Conservation (phyloP, 371 early-diverging fungal species). For the Mortierella sp. region DNA sequence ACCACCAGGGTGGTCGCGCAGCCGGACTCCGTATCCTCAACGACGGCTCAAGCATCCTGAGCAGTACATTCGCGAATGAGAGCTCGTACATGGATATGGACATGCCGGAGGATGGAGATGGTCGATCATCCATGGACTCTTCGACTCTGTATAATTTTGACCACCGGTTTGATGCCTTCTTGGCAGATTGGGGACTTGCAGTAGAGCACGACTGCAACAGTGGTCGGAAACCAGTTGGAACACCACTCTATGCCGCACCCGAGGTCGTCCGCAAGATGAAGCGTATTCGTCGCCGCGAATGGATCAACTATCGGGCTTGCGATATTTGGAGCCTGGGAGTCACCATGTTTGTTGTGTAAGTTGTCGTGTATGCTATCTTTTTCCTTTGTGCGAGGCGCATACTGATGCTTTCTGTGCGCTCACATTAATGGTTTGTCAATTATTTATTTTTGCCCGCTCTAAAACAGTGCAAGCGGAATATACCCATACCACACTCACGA, state of each 20-base stretch:
- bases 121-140: slow-evolving; percentile 44
- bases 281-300: slow-evolving; percentile 48
- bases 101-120: slow-evolving; percentile 21
- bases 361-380: neutral
- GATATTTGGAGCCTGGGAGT: slow-evolving; percentile 57
- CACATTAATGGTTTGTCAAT: neutral
- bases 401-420: neutral
- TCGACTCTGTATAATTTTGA: slow-evolving; percentile 40
- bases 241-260: slow-evolving; percentile 51
- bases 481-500: slow-evolving; percentile 57
- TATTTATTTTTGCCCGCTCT: neutral
- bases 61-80: slow-evolving; percentile 35
- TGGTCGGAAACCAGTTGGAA: slow-evolving; percentile 51
- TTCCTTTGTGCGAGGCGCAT: neutral
- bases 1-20: neutral
- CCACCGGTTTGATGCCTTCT: slow-evolving; percentile 43
- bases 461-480: slow-evolving; percentile 46
- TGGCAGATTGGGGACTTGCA: slow-evolving; percentile 56
- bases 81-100: slow-evolving; percentile 30
- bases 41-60: slow-evolving; percentile 30
- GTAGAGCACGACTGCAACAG: slow-evolving; percentile 52
- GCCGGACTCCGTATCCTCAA: slow-evolving; percentile 10
- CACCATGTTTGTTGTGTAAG: slow-evolving; percentile 58
- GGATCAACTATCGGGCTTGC: slow-evolving; percentile 58
- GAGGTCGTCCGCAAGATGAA: slow-evolving; percentile 58